phyloP scores from a whole-genome alignment of 768 basidiomycete species.

The Lactifluus volemus region DNA sequence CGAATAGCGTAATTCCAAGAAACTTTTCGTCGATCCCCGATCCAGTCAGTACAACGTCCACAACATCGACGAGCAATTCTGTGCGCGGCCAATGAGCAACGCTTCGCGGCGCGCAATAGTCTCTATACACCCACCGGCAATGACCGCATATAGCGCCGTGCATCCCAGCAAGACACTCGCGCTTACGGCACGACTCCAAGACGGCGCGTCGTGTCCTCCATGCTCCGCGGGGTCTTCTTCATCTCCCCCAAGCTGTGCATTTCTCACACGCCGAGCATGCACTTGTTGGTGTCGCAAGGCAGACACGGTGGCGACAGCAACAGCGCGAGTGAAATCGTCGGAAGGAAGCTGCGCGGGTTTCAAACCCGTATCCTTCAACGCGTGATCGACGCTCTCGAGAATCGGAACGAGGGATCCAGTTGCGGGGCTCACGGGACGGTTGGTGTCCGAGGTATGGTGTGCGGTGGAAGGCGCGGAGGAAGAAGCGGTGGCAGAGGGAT shows the following conservation, averaged over 20 bases:
- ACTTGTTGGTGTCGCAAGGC: slow-evolving; percentile 76
- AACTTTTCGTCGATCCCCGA: slow-evolving; percentile 97
- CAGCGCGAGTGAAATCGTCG: slow-evolving; percentile 89
- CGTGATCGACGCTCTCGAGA: slow-evolving; percentile 69
- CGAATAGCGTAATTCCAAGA: slow-evolving; percentile 92
- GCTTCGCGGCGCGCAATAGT: too few species aligned
- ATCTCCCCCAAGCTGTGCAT: slow-evolving; percentile 33
- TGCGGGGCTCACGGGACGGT: slow-evolving; percentile 24
- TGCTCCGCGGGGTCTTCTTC: slow-evolving; percentile 45
- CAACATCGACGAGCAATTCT: slow-evolving; percentile 94
- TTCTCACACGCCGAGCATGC: slow-evolving; percentile 38
- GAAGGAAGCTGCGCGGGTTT: slow-evolving; percentile 50
- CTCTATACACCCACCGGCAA: slow-evolving; percentile 64
- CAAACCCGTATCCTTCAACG: slow-evolving; percentile 53
- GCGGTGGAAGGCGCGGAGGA: background rate
- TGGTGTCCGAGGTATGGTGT: slow-evolving; percentile 50
- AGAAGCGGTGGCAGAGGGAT: background rate
- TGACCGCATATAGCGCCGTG: slow-evolving; percentile 88
- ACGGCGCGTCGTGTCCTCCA: slow-evolving; percentile 89
- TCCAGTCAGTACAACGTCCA: slow-evolving; percentile 84
- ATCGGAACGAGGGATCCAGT: slow-evolving; percentile 48
- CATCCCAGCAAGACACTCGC: slow-evolving; percentile 84
- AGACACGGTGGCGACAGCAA: slow-evolving; percentile 89
- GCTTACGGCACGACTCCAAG: slow-evolving; percentile 88
- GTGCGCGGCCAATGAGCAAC: background rate